A percentile compares a stretch with the other conserved stretches of the same genome.
Conservation (phyloP, 257 asterid genomes). For the Apocynum venetum region DNA sequence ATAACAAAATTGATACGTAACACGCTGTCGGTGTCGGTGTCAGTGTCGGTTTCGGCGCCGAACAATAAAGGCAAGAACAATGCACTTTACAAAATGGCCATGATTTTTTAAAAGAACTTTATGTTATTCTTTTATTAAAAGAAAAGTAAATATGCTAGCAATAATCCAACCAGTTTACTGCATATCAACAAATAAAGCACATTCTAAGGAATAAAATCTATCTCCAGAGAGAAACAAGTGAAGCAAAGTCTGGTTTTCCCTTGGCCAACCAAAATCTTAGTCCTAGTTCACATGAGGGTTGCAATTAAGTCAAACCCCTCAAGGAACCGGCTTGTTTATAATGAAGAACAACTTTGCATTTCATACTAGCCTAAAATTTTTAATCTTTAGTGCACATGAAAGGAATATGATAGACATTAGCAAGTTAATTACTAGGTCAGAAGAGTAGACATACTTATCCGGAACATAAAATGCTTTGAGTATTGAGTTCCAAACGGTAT, state of each 20-base stretch:
- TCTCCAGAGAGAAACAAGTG: neutral
- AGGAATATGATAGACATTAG: neutral
- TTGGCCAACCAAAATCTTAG: neutral
- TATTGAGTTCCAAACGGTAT: neutral
- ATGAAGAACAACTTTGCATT: neutral
- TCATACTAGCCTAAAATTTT: neutral
- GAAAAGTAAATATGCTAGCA: neutral
- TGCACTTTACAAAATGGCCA: neutral
- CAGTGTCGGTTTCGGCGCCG: slow-evolving; percentile 12
- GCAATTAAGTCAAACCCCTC: neutral
- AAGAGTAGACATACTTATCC: neutral
- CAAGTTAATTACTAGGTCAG: neutral
- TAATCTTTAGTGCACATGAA: neutral
- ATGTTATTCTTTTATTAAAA: neutral
- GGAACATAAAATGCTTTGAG: neutral
- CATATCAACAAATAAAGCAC: neutral
- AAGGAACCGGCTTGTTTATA: neutral
- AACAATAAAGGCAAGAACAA: neutral
- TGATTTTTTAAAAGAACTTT: neutral
- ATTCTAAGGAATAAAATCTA: slow-evolving; percentile 2
- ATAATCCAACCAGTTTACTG: neutral
- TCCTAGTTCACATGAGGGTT: neutral
- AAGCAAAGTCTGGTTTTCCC: neutral
- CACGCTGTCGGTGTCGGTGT: neutral
- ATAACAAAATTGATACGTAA: neutral